Evolutionary conservation across 139 green algal species (phyloP), one percentile per base, ranked within the genome.

Genomic region (Microglena sp.): DNA sequence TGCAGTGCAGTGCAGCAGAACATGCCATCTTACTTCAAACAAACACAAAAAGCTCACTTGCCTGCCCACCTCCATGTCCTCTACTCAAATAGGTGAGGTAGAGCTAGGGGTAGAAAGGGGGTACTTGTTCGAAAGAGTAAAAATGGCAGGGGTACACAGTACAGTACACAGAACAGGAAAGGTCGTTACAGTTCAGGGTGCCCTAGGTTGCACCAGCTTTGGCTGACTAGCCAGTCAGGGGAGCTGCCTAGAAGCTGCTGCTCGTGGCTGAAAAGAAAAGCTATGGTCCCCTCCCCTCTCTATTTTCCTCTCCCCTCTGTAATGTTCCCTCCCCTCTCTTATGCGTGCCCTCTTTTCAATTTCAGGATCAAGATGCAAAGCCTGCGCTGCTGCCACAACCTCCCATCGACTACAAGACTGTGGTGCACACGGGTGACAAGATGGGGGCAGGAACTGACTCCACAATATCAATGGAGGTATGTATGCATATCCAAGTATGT

Each of bases 371-470:
- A 31, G 28, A 7, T 46, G 22, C 50, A 7, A n/a, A 32, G 24
- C 3, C 24, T 4, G 11, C 28, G 24, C 18, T 3, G 28, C 34
- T 27, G 8, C n/a, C n/a, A n/a, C n/a, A 28, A 5, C 62, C 55
- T 36, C 45, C 66, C 1, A 64, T 45, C 24, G 57, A 60, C 22
- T 81, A 81, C 44, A 54, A 73, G 4, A 59, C 64, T 3, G 57
- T 64, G 4, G 62, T 81, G 11, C 33, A 35, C 3, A 85, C 78
- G 1, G 70, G 68, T 3, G 43, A 76, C 66, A 74, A 81, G 62
- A 67, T 58, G 4, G 78, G 78, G 2, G 71, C 78, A 3, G 78
- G 78, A 1, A 85, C 78, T 29, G 78, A 85, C 35, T 71, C 74
- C 4, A 50, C 59, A 5, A 55, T 80, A 1, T 54, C 33, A 5